Conservation (phyloP, 2,329 filamentous ascomycete genomes). For the Mariannaea elegans region DNA sequence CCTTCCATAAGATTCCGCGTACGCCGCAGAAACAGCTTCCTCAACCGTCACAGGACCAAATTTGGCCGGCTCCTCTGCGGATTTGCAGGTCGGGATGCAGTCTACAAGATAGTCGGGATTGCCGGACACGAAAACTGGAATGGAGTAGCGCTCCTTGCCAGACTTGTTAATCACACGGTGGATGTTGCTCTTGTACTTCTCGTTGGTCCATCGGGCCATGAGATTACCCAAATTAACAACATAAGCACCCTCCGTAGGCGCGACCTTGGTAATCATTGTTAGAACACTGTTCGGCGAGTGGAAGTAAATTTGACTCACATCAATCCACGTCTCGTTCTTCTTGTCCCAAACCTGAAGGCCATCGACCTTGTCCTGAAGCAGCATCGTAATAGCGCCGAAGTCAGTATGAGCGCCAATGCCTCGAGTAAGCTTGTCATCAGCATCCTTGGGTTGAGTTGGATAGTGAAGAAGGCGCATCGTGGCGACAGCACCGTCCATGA, state of each 20-base stretch:
- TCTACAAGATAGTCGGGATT: slow-evolving; percentile 55
- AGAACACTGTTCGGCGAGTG: neutral
- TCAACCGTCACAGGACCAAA: slow-evolving; percentile 45
- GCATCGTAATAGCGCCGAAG: slow-evolving; percentile 64
- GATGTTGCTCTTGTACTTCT: slow-evolving; percentile 60
- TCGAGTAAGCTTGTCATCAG: slow-evolving; percentile 45
- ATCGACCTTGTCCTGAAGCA: slow-evolving; percentile 60
- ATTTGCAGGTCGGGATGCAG: slow-evolving; percentile 45
- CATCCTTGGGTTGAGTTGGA: slow-evolving; percentile 50
- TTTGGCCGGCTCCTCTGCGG: slow-evolving; percentile 35
- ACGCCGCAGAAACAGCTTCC: slow-evolving; percentile 44
- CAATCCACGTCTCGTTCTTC: slow-evolving; percentile 53
- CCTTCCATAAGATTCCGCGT: slow-evolving; percentile 46
- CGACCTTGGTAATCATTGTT: slow-evolving; percentile 43
- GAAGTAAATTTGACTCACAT: slow-evolving; percentile 31
- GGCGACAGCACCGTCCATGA: slow-evolving; percentile 53
- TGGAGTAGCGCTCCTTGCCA: slow-evolving; percentile 59
- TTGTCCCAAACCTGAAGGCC: slow-evolving; percentile 62
- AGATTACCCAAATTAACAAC: slow-evolving; percentile 63
- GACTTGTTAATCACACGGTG: slow-evolving; percentile 65
- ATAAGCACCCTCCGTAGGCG: slow-evolving; percentile 55
- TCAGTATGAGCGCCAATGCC: slow-evolving; percentile 62
- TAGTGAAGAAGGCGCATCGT: slow-evolving; percentile 60
- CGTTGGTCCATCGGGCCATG: slow-evolving; percentile 59
- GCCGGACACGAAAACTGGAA: slow-evolving; percentile 66